Conservation (phyloP, 2,329 filamentous ascomycete species). For the Clonostachys rhizophaga region DNA sequence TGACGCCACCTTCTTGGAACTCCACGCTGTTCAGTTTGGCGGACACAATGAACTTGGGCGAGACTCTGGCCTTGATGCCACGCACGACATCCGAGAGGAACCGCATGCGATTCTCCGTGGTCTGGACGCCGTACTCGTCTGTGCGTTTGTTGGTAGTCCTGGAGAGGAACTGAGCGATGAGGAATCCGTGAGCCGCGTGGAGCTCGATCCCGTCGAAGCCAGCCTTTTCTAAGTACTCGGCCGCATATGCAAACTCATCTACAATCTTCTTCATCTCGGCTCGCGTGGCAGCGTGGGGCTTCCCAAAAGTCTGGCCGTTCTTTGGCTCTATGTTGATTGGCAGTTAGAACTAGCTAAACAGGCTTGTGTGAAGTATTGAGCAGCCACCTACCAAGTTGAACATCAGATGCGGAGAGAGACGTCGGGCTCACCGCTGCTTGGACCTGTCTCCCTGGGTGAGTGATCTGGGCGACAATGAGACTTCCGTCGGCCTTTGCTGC, state of each 20-base stretch:
- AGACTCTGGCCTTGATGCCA: constrained; percentile 21
- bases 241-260: constrained; percentile 55
- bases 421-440: constrained; percentile 19
- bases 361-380: too few species aligned
- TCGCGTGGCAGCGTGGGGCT: constrained; percentile 46
- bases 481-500: constrained; percentile 52
- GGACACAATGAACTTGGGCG: constrained; percentile 31
- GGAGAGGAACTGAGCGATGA: constrained; percentile 47
- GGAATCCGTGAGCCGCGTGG: constrained; percentile 50
- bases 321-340: constrained; percentile 6
- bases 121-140: constrained; percentile 39
- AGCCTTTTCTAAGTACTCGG: constrained; percentile 56
- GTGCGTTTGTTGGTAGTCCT: constrained; percentile 43
- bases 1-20: constrained; percentile 48
- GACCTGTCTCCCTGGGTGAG: constrained; percentile 56
- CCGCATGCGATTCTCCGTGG: constrained; percentile 35
- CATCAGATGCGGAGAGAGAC: constrained; percentile 33
- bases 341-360: too few species aligned
- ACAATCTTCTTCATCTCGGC: constrained; percentile 53
- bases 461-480: constrained; percentile 57
- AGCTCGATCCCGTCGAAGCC: constrained; percentile 51
- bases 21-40: constrained; percentile 56
- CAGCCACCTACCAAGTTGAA: constrained; percentile 15
- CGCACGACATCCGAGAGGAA: constrained; percentile 37
- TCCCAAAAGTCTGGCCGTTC: constrained; percentile 26